Evolutionary conservation across 257 asterid species (phyloP).

Genomic region (Eustoma russellianum): DNA sequence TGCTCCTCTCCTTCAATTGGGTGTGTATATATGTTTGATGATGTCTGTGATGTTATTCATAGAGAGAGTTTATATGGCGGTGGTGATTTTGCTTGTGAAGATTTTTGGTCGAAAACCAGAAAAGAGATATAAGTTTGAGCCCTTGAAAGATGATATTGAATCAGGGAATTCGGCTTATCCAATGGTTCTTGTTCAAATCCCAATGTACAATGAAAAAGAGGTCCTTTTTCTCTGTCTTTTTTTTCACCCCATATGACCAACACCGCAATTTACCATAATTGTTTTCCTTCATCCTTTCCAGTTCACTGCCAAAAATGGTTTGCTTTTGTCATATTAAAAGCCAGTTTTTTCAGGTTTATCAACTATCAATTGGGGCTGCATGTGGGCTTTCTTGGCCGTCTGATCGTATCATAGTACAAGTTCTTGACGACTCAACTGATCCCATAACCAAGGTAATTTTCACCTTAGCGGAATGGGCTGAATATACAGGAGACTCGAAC

Average conservation of each 20-base stretch:
- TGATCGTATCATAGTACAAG: constrained; percentile 59
- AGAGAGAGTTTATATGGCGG: constrained; percentile 82
- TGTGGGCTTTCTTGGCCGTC: constrained; percentile 81
- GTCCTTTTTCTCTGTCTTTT: constrained; percentile 18
- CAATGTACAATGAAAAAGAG: constrained; percentile 96
- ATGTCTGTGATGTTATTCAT: constrained; percentile 85
- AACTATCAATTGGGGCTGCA: constrained; percentile 73
- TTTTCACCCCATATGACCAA: neutral
- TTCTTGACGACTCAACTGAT: constrained; percentile 78
- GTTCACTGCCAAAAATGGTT: neutral
- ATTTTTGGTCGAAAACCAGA: constrained; percentile 62
- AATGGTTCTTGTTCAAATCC: constrained; percentile 85
- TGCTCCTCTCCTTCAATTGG: constrained; percentile 55
- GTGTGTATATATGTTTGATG: constrained; percentile 43
- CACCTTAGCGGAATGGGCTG: no score
- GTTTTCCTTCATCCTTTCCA: no score
- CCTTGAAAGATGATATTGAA: constrained; percentile 83
- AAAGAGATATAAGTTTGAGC: constrained; percentile 74
- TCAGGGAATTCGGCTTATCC: constrained; percentile 69
- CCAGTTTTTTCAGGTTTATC: constrained; percentile 43
- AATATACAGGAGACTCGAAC: no score
- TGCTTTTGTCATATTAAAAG: neutral
- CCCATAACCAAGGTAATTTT: constrained; percentile 38
- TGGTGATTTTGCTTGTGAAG: constrained; percentile 55
- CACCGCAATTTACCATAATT: no score